phyloP scores from a whole-genome alignment of 345 rosid genomes.

The Citrus medica region DNA sequence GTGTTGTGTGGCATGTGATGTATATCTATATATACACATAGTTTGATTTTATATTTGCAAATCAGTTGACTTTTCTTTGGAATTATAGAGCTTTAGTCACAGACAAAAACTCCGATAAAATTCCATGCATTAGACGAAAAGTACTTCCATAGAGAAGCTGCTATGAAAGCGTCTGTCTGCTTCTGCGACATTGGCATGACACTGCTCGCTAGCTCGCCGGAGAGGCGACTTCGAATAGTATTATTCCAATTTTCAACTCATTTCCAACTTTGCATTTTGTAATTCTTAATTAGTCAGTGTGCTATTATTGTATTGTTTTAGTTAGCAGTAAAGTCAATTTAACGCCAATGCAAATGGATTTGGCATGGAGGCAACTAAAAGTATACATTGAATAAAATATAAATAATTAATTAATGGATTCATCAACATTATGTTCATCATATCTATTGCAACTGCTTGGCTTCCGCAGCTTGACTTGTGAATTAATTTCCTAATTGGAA shows the following conservation, averaged over 20 bases:
- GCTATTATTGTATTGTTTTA: too few species aligned
- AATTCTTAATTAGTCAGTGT: too few species aligned
- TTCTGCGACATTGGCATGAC: background rate
- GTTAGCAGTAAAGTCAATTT: too few species aligned
- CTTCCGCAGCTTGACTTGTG: background rate
- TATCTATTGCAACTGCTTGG: background rate
- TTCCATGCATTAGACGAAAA: conserved; percentile 1
- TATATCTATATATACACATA: too few species aligned
- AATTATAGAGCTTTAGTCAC: background rate
- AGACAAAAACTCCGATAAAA: background rate
- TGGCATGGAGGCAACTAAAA: background rate
- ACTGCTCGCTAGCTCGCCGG: too few species aligned
- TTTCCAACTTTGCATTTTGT: too few species aligned
- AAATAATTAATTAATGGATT: too few species aligned
- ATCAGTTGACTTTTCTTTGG: background rate
- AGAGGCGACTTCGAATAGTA: too few species aligned
- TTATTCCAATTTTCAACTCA: too few species aligned
- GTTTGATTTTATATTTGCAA: background rate
- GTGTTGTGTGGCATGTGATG: too few species aligned
- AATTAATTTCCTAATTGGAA: too few species aligned
- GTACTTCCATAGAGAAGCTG: background rate
- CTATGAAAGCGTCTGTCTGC: background rate
- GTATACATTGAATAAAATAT: background rate
- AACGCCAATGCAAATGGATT: background rate
- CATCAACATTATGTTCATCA: too few species aligned